Evolutionary conservation across 2,329 filamentous ascomycete genomes (phyloP).

Genomic region (Alternaria sp.): DNA sequence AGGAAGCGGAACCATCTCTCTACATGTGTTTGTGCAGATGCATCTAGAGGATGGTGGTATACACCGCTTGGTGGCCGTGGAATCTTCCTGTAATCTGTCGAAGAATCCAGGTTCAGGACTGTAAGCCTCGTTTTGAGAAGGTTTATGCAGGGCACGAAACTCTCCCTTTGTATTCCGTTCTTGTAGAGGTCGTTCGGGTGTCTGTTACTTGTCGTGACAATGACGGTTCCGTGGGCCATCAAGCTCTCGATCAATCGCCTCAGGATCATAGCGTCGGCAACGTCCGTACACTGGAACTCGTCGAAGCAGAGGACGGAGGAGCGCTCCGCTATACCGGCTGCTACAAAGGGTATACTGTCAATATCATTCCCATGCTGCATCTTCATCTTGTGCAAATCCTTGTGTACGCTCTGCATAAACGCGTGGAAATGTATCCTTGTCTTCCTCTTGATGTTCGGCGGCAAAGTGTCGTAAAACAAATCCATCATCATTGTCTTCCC

Average conservation of each 20-base stretch:
- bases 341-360: constrained; percentile 89
- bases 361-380: constrained; percentile 87
- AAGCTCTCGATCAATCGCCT: constrained; percentile 84
- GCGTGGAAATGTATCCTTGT: constrained; percentile 98
- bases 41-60: constrained; percentile 87
- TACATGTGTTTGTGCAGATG: constrained; percentile 77
- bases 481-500: constrained; percentile 99
- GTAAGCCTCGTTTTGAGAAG: constrained; percentile 83
- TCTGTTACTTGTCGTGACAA: constrained; percentile 96
- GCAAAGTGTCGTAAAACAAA: constrained; percentile 92
- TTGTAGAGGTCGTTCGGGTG: constrained; percentile 96
- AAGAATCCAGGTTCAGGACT: constrained; percentile 92
- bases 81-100: constrained; percentile 97
- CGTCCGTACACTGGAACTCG: constrained; percentile 98
- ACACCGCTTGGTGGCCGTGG: constrained; percentile 90
- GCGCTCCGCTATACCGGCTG: constrained; percentile 88
- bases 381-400: constrained; percentile 86
- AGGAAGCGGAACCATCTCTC: constrained; percentile 96
- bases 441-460: constrained; percentile 77
- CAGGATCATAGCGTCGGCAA: constrained; percentile 98
- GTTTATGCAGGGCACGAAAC: constrained; percentile 93
- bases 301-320: constrained; percentile 94
- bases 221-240: constrained; percentile 95
- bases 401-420: constrained; percentile 99
- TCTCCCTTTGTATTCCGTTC: constrained; percentile 95